A percentile compares a stretch with the other conserved stretches of the same genome.
Conservation (phyloP, 352 stramenopile species). For the Phytopythium oedochilum region DNA sequence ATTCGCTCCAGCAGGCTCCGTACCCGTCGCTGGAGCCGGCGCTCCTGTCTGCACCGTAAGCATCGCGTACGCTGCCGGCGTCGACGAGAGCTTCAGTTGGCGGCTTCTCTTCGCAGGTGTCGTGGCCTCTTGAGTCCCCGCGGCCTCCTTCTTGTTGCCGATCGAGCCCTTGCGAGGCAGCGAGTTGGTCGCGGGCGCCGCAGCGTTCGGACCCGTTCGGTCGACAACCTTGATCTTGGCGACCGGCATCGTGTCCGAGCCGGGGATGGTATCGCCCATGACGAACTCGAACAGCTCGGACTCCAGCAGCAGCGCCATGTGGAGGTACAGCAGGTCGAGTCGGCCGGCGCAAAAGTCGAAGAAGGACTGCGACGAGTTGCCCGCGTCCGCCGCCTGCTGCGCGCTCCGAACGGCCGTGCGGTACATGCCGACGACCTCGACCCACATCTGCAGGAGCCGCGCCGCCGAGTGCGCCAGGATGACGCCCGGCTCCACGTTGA, state of each 20-base stretch:
- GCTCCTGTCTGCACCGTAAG: not conserved
- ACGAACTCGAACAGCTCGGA: constrained; percentile 43
- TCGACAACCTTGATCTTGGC: constrained; percentile 9
- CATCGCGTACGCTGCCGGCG: not conserved
- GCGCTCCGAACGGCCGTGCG: constrained; percentile 27
- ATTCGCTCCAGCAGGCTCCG: no score
- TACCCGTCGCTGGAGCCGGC: not conserved
- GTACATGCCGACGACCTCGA: constrained; percentile 53
- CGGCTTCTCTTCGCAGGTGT: not conserved
- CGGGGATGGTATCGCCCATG: constrained; percentile 23
- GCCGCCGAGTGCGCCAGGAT: constrained; percentile 38
- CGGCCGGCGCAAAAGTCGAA: constrained; percentile 52
- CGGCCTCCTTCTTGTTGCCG: not conserved
- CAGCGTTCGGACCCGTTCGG: not conserved
- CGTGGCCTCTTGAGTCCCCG: not conserved
- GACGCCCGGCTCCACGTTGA: constrained; percentile 38
- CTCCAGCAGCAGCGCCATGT: constrained; percentile 58
- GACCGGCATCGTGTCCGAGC: constrained; percentile 6
- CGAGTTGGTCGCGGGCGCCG: not conserved
- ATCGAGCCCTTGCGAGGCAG: not conserved
- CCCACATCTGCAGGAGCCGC: constrained; percentile 61
- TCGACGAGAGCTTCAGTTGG: not conserved
- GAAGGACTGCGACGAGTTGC: constrained; percentile 37
- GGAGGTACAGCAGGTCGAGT: constrained; percentile 62
- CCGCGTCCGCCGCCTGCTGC: constrained; percentile 18